These are phyloP conservation scores for Ceratocystis lukuohia DNA, from an alignment of 2,329 filamentous ascomycete species.

Conservation along the genomic window DNA sequence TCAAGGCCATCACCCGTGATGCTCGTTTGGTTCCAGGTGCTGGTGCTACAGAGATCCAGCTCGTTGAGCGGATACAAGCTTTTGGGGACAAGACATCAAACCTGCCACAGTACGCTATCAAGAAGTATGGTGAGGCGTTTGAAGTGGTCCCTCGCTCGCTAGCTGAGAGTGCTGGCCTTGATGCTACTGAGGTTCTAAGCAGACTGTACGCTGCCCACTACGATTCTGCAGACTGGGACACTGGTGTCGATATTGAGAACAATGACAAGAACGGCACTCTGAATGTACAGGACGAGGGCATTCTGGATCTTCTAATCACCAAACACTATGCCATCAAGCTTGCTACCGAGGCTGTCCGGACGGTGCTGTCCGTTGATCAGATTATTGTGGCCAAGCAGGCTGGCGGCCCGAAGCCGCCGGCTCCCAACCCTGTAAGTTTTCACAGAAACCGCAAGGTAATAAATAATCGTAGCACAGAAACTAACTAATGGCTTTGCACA, in stretches of 20 bases:
- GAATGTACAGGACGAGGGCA: slow-evolving; percentile 75
- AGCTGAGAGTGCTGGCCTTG: slow-evolving; percentile 86
- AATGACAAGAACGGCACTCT: slow-evolving; percentile 66
- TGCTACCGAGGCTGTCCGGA: slow-evolving; percentile 86
- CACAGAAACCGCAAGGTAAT: slow-evolving; percentile 26
- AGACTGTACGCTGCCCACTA: slow-evolving; percentile 87
- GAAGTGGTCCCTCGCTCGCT: slow-evolving; percentile 90
- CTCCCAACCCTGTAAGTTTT: slow-evolving; percentile 61
- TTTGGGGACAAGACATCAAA: slow-evolving; percentile 88
- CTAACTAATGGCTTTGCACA: slow-evolving; percentile 26
- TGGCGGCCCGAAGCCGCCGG: slow-evolving; percentile 91
- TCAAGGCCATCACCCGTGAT: slow-evolving; percentile 96
- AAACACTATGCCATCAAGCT: slow-evolving; percentile 97
- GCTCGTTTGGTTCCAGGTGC: slow-evolving; percentile 82
- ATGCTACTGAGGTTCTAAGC: slow-evolving; percentile 92
- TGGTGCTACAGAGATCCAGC: slow-evolving; percentile 85
- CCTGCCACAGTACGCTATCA: slow-evolving; percentile 88
- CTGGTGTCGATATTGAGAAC: slow-evolving; percentile 91
- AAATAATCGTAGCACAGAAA: not conserved
- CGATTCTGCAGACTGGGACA: slow-evolving; percentile 73
- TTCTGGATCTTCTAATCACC: slow-evolving; percentile 78
- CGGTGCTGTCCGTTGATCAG: slow-evolving; percentile 91
- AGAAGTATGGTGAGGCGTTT: slow-evolving; percentile 94
- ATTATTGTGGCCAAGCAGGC: slow-evolving; percentile 98
- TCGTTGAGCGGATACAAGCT: slow-evolving; percentile 81